phyloP scores from a whole-genome alignment of 805 yeast species.

The Candida silvatica region DNA sequence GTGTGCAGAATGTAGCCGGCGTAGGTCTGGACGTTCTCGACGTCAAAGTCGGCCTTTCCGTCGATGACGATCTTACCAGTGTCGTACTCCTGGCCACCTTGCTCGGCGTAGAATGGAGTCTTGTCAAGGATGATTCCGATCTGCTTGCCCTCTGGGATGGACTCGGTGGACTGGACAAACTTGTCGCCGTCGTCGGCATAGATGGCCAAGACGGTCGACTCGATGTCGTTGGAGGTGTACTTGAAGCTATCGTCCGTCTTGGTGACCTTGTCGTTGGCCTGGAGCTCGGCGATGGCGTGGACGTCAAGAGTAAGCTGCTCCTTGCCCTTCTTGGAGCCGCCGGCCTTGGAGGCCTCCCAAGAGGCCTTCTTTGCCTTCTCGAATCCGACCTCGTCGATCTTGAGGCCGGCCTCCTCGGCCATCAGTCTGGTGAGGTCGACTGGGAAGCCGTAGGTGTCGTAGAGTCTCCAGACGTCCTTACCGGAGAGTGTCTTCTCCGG shows the following conservation, averaged over 20 bases:
- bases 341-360: conserved; percentile 91
- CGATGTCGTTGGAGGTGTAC: conserved; percentile 62
- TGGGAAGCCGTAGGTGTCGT: conserved; percentile 98
- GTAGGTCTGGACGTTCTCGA: conserved; percentile 83
- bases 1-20: conserved; percentile 96
- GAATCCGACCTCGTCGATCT: conserved; percentile 86
- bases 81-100: conserved; percentile 98
- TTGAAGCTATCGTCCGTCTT: conserved; percentile 81
- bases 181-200: conserved; percentile 57
- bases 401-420: conserved; percentile 97
- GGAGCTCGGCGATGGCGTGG: conserved; percentile 73
- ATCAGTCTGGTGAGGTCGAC: conserved; percentile 94
- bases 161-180: conserved; percentile 41
- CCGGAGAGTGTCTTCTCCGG: conserved; percentile 78
- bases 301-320: conserved; percentile 78
- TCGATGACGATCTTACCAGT: conserved; percentile 89
- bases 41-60: conserved; percentile 80
- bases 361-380: conserved; percentile 86
- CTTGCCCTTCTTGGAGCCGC: conserved; percentile 48
- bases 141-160: conserved; percentile 34
- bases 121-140: conserved; percentile 78
- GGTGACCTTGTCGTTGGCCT: conserved; percentile 47
- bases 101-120: conserved; percentile 96
- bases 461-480: conserved; percentile 95
- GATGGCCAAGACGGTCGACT: conserved; percentile 63